Percentiles rank a stretch among this genome's conserved stretches.
Evolutionary conservation across 2,329 filamentous ascomycete species (phyloP).

Genomic region (Ascochyta koolunga): DNA sequence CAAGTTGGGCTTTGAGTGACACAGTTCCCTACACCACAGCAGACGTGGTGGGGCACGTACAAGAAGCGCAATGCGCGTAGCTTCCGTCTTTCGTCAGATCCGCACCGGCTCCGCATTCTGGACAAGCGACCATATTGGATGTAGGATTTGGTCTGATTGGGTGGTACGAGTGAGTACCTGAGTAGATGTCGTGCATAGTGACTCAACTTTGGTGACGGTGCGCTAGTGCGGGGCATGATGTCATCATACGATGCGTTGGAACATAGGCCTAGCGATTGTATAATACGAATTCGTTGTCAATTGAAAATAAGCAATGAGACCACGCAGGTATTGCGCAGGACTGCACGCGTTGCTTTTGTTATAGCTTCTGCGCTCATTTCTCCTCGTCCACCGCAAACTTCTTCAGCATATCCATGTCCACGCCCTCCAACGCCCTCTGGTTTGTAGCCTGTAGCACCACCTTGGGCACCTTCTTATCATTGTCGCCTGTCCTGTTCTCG

Average conservation of each 20-base stretch:
- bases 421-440: conserved; percentile 56
- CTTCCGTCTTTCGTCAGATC: conserved; percentile 38
- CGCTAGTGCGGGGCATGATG: conserved; percentile 13
- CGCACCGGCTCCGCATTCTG: conserved; percentile 36
- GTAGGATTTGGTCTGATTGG: not conserved
- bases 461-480: conserved; percentile 54
- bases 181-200: not conserved
- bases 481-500: conserved; percentile 57
- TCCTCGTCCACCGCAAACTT: conserved; percentile 54
- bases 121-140: conserved; percentile 31
- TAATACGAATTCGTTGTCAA: too few species aligned
- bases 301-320: too few species aligned
- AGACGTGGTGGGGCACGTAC: conserved; percentile 19
- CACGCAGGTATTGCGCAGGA: too few species aligned
- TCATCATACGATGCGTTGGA: not conserved
- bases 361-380: not conserved
- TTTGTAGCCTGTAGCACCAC: conserved; percentile 61
- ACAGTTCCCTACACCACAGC: not conserved
- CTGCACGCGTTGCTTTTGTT: not conserved
- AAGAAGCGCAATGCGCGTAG: conserved; percentile 39
- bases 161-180: conserved; percentile 9
- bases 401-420: conserved; percentile 57
- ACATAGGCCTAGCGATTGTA: too few species aligned
- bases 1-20: not conserved
- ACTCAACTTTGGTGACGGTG: not conserved